phyloP scores from a whole-genome alignment of 768 basidiomycete species.

The Phaeotremella fagi region DNA sequence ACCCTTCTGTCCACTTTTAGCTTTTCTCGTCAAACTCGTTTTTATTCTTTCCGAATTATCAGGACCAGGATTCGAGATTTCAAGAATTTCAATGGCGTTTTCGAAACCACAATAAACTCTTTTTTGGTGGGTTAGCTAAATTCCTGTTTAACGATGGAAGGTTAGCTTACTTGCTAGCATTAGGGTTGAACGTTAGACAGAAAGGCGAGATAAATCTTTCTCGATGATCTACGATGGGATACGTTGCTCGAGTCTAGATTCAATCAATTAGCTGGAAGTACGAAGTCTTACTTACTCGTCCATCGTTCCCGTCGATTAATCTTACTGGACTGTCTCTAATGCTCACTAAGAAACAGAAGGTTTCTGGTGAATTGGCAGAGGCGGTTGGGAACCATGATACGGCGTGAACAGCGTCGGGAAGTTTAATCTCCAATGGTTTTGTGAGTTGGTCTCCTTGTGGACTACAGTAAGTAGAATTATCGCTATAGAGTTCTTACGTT shows the following conservation, averaged over 20 bases:
- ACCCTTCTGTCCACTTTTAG: constrained; percentile 85
- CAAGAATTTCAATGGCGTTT: constrained; percentile 79
- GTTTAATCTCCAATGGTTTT: constrained; percentile 49
- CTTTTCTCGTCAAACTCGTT: constrained; percentile 70
- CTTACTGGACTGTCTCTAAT: constrained; percentile 81
- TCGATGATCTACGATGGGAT: constrained; percentile 86
- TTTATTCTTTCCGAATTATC: constrained; percentile 58
- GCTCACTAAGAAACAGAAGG: constrained; percentile 78
- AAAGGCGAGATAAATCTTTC: constrained; percentile 86
- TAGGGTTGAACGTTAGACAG: constrained; percentile 68
- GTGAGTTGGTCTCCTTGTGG: constrained; percentile 1
- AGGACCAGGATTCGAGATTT: constrained; percentile 66
- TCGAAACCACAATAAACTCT: constrained; percentile 86
- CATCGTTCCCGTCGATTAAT: constrained; percentile 71
- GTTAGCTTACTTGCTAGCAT: constrained; percentile 59
- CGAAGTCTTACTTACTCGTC: constrained; percentile 54
- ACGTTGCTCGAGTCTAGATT: constrained; percentile 77
- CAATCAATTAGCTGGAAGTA: background rate
- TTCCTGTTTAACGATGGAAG: background rate
- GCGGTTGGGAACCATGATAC: constrained; percentile 83
- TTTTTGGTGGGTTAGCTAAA: background rate
- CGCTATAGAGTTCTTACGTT: constrained; percentile 52
- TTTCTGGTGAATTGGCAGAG: constrained; percentile 55
- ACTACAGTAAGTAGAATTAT: no score
- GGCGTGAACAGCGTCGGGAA: constrained; percentile 70